Percentiles rank a stretch among this genome's conserved stretches.
Conservation (phyloP, 2,329 filamentous ascomycete species). For the Colletotrichum salicis region DNA sequence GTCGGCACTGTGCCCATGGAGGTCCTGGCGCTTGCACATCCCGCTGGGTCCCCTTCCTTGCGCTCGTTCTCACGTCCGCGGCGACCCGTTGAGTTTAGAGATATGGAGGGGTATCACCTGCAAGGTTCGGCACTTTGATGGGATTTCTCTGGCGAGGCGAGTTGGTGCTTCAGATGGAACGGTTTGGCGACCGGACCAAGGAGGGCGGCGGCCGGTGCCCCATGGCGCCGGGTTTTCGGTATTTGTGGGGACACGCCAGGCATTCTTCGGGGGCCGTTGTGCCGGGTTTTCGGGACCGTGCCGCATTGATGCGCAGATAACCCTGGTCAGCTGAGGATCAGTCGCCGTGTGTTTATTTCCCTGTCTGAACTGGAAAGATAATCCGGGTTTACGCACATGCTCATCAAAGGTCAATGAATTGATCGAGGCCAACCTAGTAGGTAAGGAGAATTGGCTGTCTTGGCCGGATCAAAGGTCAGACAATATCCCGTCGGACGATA, state of each 20-base stretch:
- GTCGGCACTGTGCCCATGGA: conserved; percentile 19
- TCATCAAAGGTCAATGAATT: not conserved
- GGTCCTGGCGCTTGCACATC: conserved; percentile 13
- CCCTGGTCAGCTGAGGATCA: not conserved
- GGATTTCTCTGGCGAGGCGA: conserved; percentile 9
- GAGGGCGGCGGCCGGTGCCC: not conserved
- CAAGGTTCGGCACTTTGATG: conserved; percentile 35
- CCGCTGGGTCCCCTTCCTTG: conserved; percentile 7
- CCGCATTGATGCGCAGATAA: not conserved
- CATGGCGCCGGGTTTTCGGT: not conserved
- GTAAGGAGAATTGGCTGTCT: not conserved
- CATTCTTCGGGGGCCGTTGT: not conserved
- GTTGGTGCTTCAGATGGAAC: conserved; percentile 9
- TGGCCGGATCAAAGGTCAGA: not conserved
- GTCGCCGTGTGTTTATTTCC: not conserved
- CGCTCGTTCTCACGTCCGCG: not conserved
- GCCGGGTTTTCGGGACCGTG: conserved; percentile 2
- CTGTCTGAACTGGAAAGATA: not conserved
- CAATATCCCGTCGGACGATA: not conserved
- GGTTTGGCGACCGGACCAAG: not conserved
- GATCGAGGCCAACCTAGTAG: not conserved
- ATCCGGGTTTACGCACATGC: not conserved
- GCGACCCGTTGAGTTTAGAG: conserved; percentile 20
- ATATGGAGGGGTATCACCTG: conserved; percentile 19
- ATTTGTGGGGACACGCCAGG: conserved; percentile 14